phyloP scores from a whole-genome alignment of 2,329 filamentous ascomycete species.

The Talaromyces rugulosus region DNA sequence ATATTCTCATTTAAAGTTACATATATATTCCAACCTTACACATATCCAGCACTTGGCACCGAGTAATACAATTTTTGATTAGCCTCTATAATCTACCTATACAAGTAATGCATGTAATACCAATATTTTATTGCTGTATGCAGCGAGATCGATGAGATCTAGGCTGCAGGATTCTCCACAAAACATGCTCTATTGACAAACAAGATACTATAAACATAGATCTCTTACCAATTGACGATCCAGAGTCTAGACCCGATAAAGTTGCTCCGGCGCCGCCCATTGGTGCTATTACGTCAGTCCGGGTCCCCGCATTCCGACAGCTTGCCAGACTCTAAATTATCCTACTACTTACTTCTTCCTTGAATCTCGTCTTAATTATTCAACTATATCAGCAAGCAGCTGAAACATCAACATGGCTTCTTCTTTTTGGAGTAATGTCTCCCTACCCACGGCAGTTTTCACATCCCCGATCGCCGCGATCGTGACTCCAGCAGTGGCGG shows the following conservation, averaged over 20 bases:
- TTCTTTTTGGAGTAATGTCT: constrained; percentile 12
- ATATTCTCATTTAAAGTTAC: background rate
- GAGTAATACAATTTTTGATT: background rate
- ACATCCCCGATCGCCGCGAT: constrained; percentile 27
- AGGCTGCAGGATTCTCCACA: too few relatives aligned
- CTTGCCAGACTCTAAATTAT: background rate
- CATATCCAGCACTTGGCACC: background rate
- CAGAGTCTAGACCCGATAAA: background rate
- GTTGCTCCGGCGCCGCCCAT: background rate
- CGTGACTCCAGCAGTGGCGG: constrained; percentile 23
- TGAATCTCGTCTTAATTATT: background rate
- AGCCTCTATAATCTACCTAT: background rate
- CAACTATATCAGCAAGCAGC: background rate
- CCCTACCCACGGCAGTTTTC: constrained; percentile 26
- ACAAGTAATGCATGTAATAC: background rate
- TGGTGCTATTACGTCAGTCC: background rate
- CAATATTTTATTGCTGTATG: background rate
- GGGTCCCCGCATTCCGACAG: background rate
- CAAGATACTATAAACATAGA: background rate
- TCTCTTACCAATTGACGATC: background rate
- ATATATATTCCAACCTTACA: too few relatives aligned
- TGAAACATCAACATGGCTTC: background rate
- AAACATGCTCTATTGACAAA: background rate
- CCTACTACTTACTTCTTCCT: background rate
- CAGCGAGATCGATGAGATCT: background rate